These are phyloP conservation scores for Ophiocordyceps camponoti-saundersi DNA, from an alignment of 2,329 filamentous ascomycete species.

Conservation along the genomic window DNA sequence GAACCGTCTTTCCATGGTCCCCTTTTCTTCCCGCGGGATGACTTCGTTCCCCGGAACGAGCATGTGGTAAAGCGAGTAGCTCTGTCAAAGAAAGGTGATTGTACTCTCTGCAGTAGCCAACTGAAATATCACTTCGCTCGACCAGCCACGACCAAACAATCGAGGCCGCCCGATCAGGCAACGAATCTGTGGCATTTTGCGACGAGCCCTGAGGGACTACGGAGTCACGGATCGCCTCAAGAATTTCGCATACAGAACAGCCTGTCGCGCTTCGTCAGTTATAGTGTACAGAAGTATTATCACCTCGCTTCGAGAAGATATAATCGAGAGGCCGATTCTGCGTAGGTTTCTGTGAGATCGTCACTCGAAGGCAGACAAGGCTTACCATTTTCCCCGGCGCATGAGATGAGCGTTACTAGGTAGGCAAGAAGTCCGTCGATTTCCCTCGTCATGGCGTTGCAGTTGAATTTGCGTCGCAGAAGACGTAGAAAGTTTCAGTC, in stretches of 20 bases:
- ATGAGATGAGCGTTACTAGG: conserved; percentile 19
- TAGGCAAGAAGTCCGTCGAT: conserved; percentile 20
- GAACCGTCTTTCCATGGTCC: background rate
- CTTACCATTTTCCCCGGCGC: conserved; percentile 20
- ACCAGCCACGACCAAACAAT: conserved; percentile 20
- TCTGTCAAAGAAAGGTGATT: conserved; percentile 22
- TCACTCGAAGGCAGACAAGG: background rate
- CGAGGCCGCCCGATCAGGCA: conserved; percentile 11
- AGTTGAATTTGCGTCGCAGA: background rate
- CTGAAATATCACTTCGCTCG: conserved; percentile 16
- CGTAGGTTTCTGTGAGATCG: background rate
- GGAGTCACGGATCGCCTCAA: conserved; percentile 14
- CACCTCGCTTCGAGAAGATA: background rate
- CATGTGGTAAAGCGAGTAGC: conserved; percentile 9
- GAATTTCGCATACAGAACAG: conserved; percentile 13
- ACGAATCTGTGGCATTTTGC: conserved; percentile 2
- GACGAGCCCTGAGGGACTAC: conserved; percentile 5
- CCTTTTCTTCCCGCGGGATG: background rate
- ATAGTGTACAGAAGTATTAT: background rate
- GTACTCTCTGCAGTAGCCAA: conserved; percentile 14
- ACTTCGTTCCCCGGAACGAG: background rate
- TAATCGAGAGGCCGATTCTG: background rate
- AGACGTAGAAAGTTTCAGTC: background rate
- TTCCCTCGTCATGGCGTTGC: conserved; percentile 17
- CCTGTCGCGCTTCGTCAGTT: conserved; percentile 7